These are phyloP conservation scores for Aureobasidium uvarum DNA, from an alignment of 2,329 filamentous ascomycete genomes.

Conservation along the genomic window DNA sequence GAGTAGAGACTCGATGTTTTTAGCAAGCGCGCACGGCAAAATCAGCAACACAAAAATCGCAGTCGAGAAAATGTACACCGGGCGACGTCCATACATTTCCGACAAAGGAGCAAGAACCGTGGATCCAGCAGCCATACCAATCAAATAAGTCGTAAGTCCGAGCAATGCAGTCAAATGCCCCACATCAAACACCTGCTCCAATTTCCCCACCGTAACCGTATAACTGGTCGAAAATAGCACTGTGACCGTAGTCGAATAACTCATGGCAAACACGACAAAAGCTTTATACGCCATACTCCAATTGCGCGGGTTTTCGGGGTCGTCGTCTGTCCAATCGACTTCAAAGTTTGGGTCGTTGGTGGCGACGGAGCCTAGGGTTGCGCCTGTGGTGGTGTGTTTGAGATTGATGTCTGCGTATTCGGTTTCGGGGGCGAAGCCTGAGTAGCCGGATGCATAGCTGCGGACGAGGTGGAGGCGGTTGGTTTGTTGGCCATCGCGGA, in stretches of 20 bases:
- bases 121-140: constrained; percentile 70
- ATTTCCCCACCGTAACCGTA: constrained; percentile 66
- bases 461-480: constrained; percentile 20
- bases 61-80: constrained; percentile 67
- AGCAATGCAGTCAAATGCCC: constrained; percentile 64
- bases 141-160: constrained; percentile 73
- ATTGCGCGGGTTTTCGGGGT: constrained; percentile 64
- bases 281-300: constrained; percentile 63
- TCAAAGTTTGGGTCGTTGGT: constrained; percentile 62
- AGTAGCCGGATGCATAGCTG: constrained; percentile 26
- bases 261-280: constrained; percentile 55
- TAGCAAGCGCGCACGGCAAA: constrained; percentile 68
- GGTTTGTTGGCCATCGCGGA: constrained; percentile 9
- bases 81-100: constrained; percentile 66
- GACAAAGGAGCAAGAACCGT: constrained; percentile 71
- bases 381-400: constrained; percentile 14
- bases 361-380: constrained; percentile 27
- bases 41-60: constrained; percentile 65
- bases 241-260: constrained; percentile 54
- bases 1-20: constrained; percentile 66
- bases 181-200: constrained; percentile 65
- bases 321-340: constrained; percentile 66
- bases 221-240: constrained; percentile 78
- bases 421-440: constrained; percentile 17
- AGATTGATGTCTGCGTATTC: constrained; percentile 26